Conservation (phyloP, 1,139 yeast species). For the Candida smagusa region DNA sequence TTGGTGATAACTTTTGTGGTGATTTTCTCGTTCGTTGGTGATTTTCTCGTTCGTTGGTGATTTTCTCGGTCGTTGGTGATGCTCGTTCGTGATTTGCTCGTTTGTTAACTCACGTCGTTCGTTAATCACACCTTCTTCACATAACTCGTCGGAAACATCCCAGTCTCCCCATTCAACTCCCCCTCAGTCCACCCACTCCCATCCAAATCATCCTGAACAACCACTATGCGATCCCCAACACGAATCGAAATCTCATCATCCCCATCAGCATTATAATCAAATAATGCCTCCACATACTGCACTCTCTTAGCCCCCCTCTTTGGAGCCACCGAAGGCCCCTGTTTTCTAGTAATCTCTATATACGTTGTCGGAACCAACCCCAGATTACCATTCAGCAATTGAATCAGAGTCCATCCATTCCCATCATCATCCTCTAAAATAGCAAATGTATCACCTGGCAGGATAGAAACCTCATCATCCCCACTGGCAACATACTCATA, state of each 20-base stretch:
- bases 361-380: constrained; percentile 92
- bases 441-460: constrained; percentile 58
- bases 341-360: constrained; percentile 51
- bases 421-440: constrained; percentile 77
- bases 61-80: no score
- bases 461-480: constrained; percentile 66
- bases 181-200: constrained; percentile 99
- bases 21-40: no score
- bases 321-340: constrained; percentile 83
- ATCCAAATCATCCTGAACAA: constrained; percentile 64
- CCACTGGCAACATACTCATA: constrained; percentile 72
- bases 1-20: neutral
- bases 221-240: constrained; percentile 74
- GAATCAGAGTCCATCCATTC: constrained; percentile 84
- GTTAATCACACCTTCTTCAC: constrained; percentile 34
- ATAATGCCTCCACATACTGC: constrained; percentile 69
- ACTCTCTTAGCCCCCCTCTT: constrained; percentile 68
- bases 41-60: no score
- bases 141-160: constrained; percentile 83
- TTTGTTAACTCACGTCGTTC: neutral
- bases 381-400: constrained; percentile 35
- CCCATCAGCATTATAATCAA: constrained; percentile 78
- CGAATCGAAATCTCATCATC: constrained; percentile 72
- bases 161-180: constrained; percentile 66
- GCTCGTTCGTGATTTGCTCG: no score